Evolutionary conservation across 768 basidiomycete genomes (phyloP).

Genomic region (Dentipellis sp.): DNA sequence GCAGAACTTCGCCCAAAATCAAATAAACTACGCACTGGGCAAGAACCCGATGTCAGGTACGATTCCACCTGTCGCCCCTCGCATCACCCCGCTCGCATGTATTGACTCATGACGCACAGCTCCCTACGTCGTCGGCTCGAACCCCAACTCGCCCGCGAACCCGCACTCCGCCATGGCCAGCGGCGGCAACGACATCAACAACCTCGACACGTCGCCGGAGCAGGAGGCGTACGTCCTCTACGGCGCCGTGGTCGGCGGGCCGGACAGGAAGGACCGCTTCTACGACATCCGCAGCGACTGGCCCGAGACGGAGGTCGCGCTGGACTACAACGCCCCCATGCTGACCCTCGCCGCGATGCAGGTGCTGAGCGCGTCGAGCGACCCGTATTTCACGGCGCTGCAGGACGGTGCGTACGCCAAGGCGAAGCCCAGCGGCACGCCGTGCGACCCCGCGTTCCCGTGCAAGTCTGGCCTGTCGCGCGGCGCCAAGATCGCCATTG

Average conservation of each 20-base stretch:
- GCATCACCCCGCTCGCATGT: background rate
- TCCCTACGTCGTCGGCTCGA: conserved; percentile 80
- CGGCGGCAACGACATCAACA: conserved; percentile 61
- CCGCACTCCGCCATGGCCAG: conserved; percentile 88
- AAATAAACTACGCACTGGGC: conserved; percentile 78
- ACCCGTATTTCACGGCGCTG: conserved; percentile 73
- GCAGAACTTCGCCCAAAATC: conserved; percentile 65
- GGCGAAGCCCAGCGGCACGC: conserved; percentile 54
- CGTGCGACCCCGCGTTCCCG: conserved; percentile 68
- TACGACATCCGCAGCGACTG: conserved; percentile 86
- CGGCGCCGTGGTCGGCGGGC: conserved; percentile 86
- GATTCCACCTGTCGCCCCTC: conserved; percentile 10
- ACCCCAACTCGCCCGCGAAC: conserved; percentile 86
- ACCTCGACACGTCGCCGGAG: conserved; percentile 64
- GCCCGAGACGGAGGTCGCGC: conserved; percentile 80
- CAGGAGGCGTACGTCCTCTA: conserved; percentile 73
- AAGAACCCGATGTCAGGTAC: conserved; percentile 83
- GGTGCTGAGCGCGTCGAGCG: conserved; percentile 52
- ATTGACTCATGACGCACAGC: conserved; percentile 27
- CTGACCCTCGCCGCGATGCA: conserved; percentile 79
- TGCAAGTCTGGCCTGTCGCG: conserved; percentile 44
- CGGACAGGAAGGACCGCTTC: conserved; percentile 63
- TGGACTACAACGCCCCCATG: conserved; percentile 88
- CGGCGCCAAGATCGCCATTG: conserved; percentile 62
- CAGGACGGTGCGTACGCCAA: conserved; percentile 57